phyloP scores from a whole-genome alignment of 352 stramenopile species.

The Pilasporangium apinafurcum region DNA sequence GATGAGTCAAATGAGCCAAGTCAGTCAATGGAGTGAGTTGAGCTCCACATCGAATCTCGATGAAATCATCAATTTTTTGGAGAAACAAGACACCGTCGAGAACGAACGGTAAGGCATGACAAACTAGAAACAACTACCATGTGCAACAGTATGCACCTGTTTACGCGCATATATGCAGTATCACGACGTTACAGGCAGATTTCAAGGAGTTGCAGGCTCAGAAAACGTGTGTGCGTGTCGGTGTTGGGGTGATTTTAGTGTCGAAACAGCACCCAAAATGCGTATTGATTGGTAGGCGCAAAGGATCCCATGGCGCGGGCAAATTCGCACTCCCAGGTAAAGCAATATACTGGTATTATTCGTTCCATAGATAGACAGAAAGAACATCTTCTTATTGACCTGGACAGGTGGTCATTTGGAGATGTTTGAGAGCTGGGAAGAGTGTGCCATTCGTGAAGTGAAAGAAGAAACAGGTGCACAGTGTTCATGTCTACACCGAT shows the following conservation, averaged over 20 bases:
- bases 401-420: conserved; percentile 57
- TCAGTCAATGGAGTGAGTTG: conserved; percentile 81
- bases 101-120: conserved; percentile 29
- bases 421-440: conserved; percentile 77
- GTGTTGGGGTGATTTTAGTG: conserved; percentile 69
- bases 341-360: neutral
- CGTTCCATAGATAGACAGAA: neutral
- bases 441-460: conserved; percentile 73
- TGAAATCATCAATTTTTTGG: conserved; percentile 81
- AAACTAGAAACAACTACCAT: no score
- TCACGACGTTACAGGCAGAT: conserved; percentile 46
- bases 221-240: conserved; percentile 62
- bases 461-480: conserved; percentile 83
- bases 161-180: no score
- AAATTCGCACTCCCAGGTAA: conserved; percentile 71
- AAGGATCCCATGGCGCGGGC: conserved; percentile 68
- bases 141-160: no score
- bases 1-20: conserved; percentile 54
- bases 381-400: neutral
- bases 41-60: conserved; percentile 81
- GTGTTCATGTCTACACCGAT: no score
- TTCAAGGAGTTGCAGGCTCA: conserved; percentile 54
- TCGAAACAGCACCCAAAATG: conserved; percentile 55
- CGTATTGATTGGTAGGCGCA: conserved; percentile 66
- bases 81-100: conserved; percentile 69